Evolutionary conservation across 345 rosid species (phyloP).

Genomic region (Viola odorata): DNA sequence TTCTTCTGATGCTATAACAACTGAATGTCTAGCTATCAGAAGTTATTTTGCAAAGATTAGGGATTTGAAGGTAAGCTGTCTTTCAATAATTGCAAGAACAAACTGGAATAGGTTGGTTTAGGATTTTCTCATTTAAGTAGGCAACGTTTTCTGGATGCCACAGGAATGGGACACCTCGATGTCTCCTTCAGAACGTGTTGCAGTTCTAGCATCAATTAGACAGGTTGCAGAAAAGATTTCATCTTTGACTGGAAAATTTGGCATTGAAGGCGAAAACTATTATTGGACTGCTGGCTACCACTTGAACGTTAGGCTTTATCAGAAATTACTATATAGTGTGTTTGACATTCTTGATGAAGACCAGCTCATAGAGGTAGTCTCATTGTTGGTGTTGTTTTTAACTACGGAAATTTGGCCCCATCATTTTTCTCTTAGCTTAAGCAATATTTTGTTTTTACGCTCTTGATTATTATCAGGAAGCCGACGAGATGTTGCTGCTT

Average conservation of each 20-base stretch:
- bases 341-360: conserved; percentile 93
- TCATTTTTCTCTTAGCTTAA: conserved; percentile 1
- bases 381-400: no score
- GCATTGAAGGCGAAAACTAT: conserved; percentile 63
- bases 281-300: conserved; percentile 82
- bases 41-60: conserved; percentile 63
- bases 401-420: no score
- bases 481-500: conserved; percentile 48
- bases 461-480: conserved; percentile 47
- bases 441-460: conserved; percentile 17
- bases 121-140: not conserved
- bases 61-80: conserved; percentile 56
- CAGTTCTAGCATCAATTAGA: conserved; percentile 63
- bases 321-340: conserved; percentile 60
- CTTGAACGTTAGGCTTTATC: conserved; percentile 71
- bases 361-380: conserved; percentile 79
- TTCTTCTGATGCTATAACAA: conserved; percentile 35
- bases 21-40: conserved; percentile 47
- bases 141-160: conserved; percentile 23
- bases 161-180: conserved; percentile 74
- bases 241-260: conserved; percentile 55
- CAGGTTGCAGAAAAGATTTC: conserved; percentile 55
- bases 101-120: not conserved
- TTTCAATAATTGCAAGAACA: conserved; percentile 5
- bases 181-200: conserved; percentile 71